A percentile compares a stretch with the other conserved stretches of the same genome.
These are phyloP conservation scores for Tremella yokohamensis DNA, from an alignment of 768 basidiomycete genomes.

Conservation along the genomic window DNA sequence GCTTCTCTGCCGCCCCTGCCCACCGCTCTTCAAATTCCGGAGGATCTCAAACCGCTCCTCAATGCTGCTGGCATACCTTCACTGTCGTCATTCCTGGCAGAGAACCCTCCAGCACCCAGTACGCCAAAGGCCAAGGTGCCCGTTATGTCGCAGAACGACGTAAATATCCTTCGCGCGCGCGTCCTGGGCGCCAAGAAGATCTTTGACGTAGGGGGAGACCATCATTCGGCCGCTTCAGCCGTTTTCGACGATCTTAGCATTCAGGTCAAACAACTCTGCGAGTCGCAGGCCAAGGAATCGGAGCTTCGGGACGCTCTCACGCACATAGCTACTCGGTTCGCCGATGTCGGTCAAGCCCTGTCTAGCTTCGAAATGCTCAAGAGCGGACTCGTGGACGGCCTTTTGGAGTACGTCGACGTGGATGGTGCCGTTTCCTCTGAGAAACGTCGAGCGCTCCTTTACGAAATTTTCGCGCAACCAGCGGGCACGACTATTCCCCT, in stretches of 20 bases:
- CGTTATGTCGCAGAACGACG: slow-evolving; percentile 70
- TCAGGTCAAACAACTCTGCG: slow-evolving; percentile 65
- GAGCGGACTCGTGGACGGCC: slow-evolving; percentile 83
- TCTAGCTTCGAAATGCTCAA: slow-evolving; percentile 95
- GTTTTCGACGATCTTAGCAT: slow-evolving; percentile 57
- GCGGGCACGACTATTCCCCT: slow-evolving; percentile 61
- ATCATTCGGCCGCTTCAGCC: slow-evolving; percentile 62
- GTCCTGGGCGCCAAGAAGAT: slow-evolving; percentile 82
- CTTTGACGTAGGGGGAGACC: slow-evolving; percentile 39
- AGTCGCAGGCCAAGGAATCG: slow-evolving; percentile 60
- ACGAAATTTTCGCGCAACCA: slow-evolving; percentile 65
- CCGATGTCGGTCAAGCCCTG: slow-evolving; percentile 60
- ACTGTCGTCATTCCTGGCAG: slow-evolving; percentile 19
- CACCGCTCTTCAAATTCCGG: slow-evolving; percentile 9
- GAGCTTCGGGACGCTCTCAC: slow-evolving; percentile 62
- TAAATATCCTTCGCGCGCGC: slow-evolving; percentile 84
- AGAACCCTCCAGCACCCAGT: slow-evolving; percentile 7
- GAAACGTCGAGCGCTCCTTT: slow-evolving; percentile 71
- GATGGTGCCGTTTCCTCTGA: slow-evolving; percentile 61
- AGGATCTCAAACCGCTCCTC: slow-evolving; percentile 33
- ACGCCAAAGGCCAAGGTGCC: slow-evolving; percentile 11
- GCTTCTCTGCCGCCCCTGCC: slow-evolving; percentile 12
- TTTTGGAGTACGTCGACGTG: slow-evolving; percentile 77
- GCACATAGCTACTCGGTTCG: slow-evolving; percentile 76
- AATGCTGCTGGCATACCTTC: slow-evolving; percentile 16